These are phyloP conservation scores for Leccinum barrowsii DNA, from an alignment of 768 basidiomycete species.

Conservation along the genomic window DNA sequence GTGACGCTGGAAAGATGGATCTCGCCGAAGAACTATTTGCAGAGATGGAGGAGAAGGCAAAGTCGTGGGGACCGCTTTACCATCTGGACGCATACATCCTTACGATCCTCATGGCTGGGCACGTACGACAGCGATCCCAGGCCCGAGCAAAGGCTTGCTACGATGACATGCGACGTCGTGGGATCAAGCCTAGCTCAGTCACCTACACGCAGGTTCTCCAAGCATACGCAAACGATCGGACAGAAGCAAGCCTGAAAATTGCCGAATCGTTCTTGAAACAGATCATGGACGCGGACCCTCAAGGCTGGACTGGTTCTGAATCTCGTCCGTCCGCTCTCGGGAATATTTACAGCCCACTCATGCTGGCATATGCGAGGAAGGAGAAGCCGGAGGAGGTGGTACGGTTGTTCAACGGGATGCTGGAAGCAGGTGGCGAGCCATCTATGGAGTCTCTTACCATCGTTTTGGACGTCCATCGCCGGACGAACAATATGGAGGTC, in stretches of 20 bases:
- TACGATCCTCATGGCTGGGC: slow-evolving; percentile 74
- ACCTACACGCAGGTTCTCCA: slow-evolving; percentile 68
- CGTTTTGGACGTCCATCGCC: slow-evolving; percentile 72
- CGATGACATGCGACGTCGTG: slow-evolving; percentile 64
- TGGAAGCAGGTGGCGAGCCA: slow-evolving; percentile 52
- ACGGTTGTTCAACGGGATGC: slow-evolving; percentile 50
- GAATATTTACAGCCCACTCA: slow-evolving; percentile 58
- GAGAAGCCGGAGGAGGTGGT: slow-evolving; percentile 51
- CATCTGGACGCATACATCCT: slow-evolving; percentile 56
- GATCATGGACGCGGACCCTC: slow-evolving; percentile 38
- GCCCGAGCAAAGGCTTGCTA: slow-evolving; percentile 60
- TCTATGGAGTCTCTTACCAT: slow-evolving; percentile 58
- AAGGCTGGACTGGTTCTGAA: slow-evolving; percentile 38
- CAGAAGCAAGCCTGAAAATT: slow-evolving; percentile 47
- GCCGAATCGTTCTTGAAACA: slow-evolving; percentile 65
- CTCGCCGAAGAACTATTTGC: slow-evolving; percentile 63
- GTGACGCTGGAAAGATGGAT: slow-evolving; percentile 64
- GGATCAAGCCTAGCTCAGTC: slow-evolving; percentile 63
- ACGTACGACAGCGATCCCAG: slow-evolving; percentile 53
- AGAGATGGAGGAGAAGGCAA: slow-evolving; percentile 56
- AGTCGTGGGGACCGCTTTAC: slow-evolving; percentile 35
- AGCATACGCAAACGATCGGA: slow-evolving; percentile 52
- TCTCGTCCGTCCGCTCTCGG: slow-evolving; percentile 46
- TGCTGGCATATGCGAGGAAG: slow-evolving; percentile 46
- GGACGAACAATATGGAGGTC: slow-evolving; percentile 48